phyloP scores from a whole-genome alignment of 2,329 filamentous ascomycete genomes.

The Exserohilum rostratum region DNA sequence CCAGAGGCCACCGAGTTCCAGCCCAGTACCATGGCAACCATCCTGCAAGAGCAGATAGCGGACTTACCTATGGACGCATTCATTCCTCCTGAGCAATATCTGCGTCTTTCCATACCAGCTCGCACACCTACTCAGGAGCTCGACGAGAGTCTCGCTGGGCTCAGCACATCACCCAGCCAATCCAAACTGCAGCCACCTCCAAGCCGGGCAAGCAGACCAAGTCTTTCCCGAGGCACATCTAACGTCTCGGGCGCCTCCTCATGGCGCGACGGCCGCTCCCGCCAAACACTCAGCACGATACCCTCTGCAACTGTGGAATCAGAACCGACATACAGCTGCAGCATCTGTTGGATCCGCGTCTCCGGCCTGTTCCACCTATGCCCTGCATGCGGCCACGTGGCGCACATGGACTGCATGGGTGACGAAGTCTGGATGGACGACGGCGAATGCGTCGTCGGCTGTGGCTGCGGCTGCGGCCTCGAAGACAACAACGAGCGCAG shows the following conservation, averaged over 20 bases:
- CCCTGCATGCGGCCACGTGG: conserved; percentile 45
- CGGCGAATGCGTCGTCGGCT: conserved; percentile 40
- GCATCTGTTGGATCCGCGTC: conserved; percentile 48
- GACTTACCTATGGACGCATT: conserved; percentile 20
- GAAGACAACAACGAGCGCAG: conserved; percentile 34
- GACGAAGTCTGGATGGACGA: conserved; percentile 31
- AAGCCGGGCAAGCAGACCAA: conserved; percentile 21
- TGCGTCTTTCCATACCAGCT: conserved; percentile 39
- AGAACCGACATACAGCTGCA: conserved; percentile 41
- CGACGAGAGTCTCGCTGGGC: conserved; percentile 24
- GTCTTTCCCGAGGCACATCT: conserved; percentile 36
- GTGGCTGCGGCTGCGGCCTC: conserved; percentile 38
- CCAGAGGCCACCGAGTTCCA: conserved; percentile 46
- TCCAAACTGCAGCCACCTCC: conserved; percentile 23
- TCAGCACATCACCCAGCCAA: conserved; percentile 25
- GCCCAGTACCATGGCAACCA: conserved; percentile 28
- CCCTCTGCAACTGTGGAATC: conserved; percentile 18
- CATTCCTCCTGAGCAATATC: conserved; percentile 35
- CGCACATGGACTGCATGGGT: conserved; percentile 46
- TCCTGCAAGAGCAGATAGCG: conserved; percentile 22
- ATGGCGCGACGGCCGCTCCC: conserved; percentile 19
- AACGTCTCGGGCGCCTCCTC: conserved; percentile 35
- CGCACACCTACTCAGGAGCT: conserved; percentile 26
- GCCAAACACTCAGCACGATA: conserved; percentile 10
- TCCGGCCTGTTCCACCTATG: conserved; percentile 45